A percentile compares a stretch with the other conserved stretches of the same genome.
Conservation (phyloP, 1,139 yeast genomes). For the Yamadazyma jaroonii region DNA sequence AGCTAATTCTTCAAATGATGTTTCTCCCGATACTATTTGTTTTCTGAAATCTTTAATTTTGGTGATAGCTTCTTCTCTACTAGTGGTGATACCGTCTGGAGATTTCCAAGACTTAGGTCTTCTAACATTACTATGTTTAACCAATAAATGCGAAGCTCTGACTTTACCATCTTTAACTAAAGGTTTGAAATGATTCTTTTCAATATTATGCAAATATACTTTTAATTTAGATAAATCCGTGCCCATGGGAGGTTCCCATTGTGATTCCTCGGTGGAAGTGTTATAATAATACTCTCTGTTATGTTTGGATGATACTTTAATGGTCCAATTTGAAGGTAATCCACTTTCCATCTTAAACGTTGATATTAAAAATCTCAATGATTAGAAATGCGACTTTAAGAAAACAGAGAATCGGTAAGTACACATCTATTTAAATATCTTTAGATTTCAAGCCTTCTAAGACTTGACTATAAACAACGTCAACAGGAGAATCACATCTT, state of each 20-base stretch:
- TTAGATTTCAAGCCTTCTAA: slow-evolving; percentile 54
- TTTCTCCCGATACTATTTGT: slow-evolving; percentile 67
- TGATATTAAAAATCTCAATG: not conserved
- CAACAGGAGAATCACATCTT: slow-evolving; percentile 76
- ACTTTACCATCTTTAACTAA: slow-evolving; percentile 50
- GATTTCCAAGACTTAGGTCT: slow-evolving; percentile 92
- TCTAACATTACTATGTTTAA: slow-evolving; percentile 80
- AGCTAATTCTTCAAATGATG: slow-evolving; percentile 70
- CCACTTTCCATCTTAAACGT: slow-evolving; percentile 50
- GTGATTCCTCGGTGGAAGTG: slow-evolving; percentile 66
- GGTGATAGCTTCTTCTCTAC: slow-evolving; percentile 81
- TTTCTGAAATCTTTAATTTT: slow-evolving; percentile 58
- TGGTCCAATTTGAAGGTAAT: slow-evolving; percentile 82
- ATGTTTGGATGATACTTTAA: slow-evolving; percentile 75
- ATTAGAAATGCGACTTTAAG: not conserved
- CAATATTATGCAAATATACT: slow-evolving; percentile 49
- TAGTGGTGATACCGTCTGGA: slow-evolving; percentile 63
- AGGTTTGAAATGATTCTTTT: slow-evolving; percentile 57
- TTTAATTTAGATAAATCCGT: slow-evolving; percentile 63
- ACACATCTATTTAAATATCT: slow-evolving; percentile 21
- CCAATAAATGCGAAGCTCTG: slow-evolving; percentile 61
- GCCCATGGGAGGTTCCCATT: slow-evolving; percentile 92
- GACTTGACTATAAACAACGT: slow-evolving; percentile 72
- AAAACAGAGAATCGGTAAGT: not conserved
- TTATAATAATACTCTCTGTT: slow-evolving; percentile 81